phyloP scores from a whole-genome alignment of 1,284 basidiomycete genomes.

The Schizophyllum amplum region DNA sequence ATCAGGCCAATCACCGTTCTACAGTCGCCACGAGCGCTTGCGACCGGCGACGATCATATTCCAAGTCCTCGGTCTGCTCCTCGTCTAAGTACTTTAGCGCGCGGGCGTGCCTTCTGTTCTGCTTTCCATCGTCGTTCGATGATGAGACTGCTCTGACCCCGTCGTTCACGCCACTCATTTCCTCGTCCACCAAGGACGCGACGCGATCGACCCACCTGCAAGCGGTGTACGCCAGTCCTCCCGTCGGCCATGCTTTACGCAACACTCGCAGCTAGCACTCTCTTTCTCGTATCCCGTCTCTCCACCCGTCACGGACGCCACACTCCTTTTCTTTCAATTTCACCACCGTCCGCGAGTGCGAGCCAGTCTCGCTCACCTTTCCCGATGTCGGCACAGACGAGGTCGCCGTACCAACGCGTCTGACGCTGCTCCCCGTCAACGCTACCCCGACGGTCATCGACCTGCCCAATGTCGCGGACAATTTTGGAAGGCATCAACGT shows the following conservation, averaged over 20 bases:
- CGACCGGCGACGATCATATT: neutral
- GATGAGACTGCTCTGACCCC: neutral
- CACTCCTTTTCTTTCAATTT: slow-evolving; percentile 39
- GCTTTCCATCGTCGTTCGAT: neutral
- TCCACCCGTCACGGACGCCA: slow-evolving; percentile 28
- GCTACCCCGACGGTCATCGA: slow-evolving; percentile 39
- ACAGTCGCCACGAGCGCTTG: neutral
- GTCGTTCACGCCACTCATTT: neutral
- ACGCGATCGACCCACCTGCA: slow-evolving; percentile 97
- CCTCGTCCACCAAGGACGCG: slow-evolving; percentile 58
- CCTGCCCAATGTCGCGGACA: slow-evolving; percentile 32
- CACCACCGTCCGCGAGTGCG: slow-evolving; percentile 47
- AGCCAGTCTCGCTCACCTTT: slow-evolving; percentile 39
- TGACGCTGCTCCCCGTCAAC: slow-evolving; percentile 49
- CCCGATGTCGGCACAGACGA: slow-evolving; percentile 23
- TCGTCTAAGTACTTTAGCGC: neutral
- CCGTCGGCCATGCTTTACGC: neutral
- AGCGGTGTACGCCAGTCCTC: slow-evolving; percentile 46
- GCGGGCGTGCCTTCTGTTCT: neutral
- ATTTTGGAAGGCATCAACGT: slow-evolving; percentile 33
- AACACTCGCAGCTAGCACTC: no score
- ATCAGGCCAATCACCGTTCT: slow-evolving; percentile 17
- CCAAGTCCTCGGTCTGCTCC: neutral
- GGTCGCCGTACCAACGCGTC: slow-evolving; percentile 30
- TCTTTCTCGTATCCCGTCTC: slow-evolving; percentile 14